phyloP scores from a whole-genome alignment of 768 basidiomycete species.

The Tremella mesenterica region DNA sequence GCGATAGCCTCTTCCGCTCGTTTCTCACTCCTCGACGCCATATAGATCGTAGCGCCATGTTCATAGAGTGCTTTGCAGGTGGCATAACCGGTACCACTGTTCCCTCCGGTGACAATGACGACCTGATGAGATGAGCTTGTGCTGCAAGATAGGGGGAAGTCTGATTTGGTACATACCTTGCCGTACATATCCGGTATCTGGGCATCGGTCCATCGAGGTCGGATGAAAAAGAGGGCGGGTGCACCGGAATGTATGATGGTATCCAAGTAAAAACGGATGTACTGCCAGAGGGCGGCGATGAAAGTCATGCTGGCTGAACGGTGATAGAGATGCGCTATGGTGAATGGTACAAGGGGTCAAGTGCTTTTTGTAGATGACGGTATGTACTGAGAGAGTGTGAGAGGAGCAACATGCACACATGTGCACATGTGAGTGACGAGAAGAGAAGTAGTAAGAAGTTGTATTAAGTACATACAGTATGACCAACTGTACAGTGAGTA shows the following conservation, averaged over 20 bases:
- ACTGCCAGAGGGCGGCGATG: neutral
- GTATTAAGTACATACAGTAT: no score
- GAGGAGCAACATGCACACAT: neutral
- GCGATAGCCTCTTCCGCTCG: conserved; percentile 26
- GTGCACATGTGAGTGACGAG: no score
- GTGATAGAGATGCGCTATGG: neutral
- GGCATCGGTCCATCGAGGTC: conserved; percentile 19
- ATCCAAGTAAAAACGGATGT: conserved; percentile 4
- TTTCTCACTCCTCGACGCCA: conserved; percentile 23
- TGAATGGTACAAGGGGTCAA: neutral
- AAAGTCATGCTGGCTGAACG: neutral
- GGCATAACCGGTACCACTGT: conserved; percentile 29
- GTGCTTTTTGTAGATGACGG: neutral
- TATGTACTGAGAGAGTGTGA: neutral
- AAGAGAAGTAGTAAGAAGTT: no score
- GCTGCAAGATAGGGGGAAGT: neutral
- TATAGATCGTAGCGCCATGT: conserved; percentile 30
- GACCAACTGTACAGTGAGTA: no score
- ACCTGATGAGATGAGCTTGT: conserved; percentile 9
- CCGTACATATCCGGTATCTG: conserved; percentile 32
- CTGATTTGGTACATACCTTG: conserved; percentile 17
- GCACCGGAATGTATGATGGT: conserved; percentile 16
- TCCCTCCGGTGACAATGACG: conserved; percentile 34
- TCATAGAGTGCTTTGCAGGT: conserved; percentile 27
- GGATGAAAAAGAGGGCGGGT: conserved; percentile 28